These are phyloP conservation scores for Boletus tylopilopsis DNA, from an alignment of 768 basidiomycete genomes.

Conservation along the genomic window DNA sequence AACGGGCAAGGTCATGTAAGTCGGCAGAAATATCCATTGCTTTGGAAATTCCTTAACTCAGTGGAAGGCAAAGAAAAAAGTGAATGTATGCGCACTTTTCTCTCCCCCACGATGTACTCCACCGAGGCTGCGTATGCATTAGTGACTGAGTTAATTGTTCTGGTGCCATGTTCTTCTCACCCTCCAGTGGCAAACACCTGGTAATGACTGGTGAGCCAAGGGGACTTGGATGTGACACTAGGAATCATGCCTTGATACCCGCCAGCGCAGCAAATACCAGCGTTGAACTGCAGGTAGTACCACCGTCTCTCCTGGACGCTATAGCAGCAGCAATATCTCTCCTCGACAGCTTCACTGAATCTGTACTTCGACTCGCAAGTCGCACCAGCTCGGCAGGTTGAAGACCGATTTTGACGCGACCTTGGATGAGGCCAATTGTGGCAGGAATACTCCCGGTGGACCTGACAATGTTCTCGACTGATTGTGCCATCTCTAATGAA, in stretches of 20 bases:
- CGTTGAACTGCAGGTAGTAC: slow-evolving; percentile 75
- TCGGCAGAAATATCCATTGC: slow-evolving; percentile 97
- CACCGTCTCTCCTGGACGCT: slow-evolving; percentile 66
- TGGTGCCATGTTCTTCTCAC: slow-evolving; percentile 40
- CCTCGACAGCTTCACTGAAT: slow-evolving; percentile 67
- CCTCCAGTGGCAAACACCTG: slow-evolving; percentile 93
- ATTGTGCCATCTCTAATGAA: slow-evolving; percentile 66
- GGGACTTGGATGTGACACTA: neutral
- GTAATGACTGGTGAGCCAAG: slow-evolving; percentile 6
- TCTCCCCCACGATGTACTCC: slow-evolving; percentile 82
- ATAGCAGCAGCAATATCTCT: slow-evolving; percentile 80
- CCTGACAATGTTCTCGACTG: slow-evolving; percentile 72
- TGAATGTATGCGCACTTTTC: slow-evolving; percentile 42
- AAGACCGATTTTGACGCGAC: slow-evolving; percentile 85
- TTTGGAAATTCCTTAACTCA: slow-evolving; percentile 29
- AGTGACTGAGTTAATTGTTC: neutral
- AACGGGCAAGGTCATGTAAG: slow-evolving; percentile 81
- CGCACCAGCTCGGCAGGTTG: slow-evolving; percentile 57
- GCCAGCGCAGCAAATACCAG: slow-evolving; percentile 72
- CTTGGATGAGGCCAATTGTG: slow-evolving; percentile 81
- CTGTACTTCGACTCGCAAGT: slow-evolving; percentile 51
- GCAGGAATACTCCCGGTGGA: slow-evolving; percentile 80
- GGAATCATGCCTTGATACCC: slow-evolving; percentile 69
- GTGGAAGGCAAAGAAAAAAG: neutral
- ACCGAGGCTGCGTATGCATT: slow-evolving; percentile 50